Percentiles rank a stretch among this genome's conserved stretches.
Conservation (phyloP, 1,284 basidiomycete genomes). For the Fomitopsis pinicola region DNA sequence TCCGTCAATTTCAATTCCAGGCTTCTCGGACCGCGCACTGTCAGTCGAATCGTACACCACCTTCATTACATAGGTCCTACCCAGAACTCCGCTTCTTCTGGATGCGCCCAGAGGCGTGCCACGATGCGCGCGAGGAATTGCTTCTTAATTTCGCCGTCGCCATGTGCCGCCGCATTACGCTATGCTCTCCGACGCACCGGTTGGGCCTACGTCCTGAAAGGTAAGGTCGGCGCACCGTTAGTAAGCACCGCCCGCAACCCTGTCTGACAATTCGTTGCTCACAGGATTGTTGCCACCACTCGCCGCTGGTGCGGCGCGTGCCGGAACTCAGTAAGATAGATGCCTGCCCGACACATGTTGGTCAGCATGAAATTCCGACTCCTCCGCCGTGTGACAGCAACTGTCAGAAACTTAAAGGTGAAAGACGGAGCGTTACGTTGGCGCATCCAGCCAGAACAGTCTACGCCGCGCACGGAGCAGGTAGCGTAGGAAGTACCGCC, state of each 20-base stretch:
- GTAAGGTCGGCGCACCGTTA: not conserved
- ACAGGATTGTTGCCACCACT: constrained; percentile 83
- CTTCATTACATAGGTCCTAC: not conserved
- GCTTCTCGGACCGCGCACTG: not conserved
- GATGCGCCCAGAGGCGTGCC: not conserved
- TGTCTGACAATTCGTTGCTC: constrained; percentile 22
- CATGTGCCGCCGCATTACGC: not conserved
- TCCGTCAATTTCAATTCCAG: not conserved
- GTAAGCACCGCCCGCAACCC: not conserved
- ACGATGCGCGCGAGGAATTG: not conserved
- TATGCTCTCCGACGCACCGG: not conserved
- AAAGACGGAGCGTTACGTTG: not conserved
- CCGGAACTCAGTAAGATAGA: constrained; percentile 82
- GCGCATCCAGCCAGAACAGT: not conserved
- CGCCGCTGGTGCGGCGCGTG: constrained; percentile 59
- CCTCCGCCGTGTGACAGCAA: not conserved
- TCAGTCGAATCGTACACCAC: not conserved
- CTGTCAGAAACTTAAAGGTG: not conserved
- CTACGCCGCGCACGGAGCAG: no score
- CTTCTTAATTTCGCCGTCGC: not conserved
- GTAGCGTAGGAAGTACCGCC: not conserved
- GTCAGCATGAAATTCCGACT: not conserved
- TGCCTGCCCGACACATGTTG: constrained; percentile 40
- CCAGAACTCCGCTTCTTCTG: not conserved
- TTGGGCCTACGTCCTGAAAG: constrained; percentile 1